A percentile compares a stretch with the other conserved stretches of the same genome.
These are phyloP conservation scores for Scheffersomyces stambukii DNA, from an alignment of 1,139 yeast genomes.

Conservation along the genomic window DNA sequence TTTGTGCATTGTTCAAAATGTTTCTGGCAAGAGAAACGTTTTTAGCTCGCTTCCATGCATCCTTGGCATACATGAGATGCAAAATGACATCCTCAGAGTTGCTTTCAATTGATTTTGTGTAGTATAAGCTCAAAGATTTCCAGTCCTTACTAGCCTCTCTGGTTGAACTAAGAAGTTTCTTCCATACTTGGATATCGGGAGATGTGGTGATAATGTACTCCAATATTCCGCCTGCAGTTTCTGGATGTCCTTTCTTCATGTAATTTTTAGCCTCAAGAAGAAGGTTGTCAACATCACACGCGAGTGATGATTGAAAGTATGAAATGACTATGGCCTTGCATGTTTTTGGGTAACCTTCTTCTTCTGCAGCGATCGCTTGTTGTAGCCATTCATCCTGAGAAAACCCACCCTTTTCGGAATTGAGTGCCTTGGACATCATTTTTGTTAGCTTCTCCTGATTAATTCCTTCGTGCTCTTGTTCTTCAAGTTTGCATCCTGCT, in stretches of 20 bases:
- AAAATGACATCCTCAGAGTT: slow-evolving; percentile 50
- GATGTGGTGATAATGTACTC: slow-evolving; percentile 54
- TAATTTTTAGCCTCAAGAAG: slow-evolving; percentile 35
- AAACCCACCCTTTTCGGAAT: slow-evolving; percentile 22
- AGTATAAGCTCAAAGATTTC: slow-evolving; percentile 44
- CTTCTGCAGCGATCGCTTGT: slow-evolving; percentile 35
- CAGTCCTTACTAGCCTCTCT: slow-evolving; percentile 22
- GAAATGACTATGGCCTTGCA: slow-evolving; percentile 35
- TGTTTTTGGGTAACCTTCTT: slow-evolving; percentile 31
- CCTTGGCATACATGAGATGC: slow-evolving; percentile 70
- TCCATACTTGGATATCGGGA: slow-evolving; percentile 52
- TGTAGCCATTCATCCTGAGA: slow-evolving; percentile 40
- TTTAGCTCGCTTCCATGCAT: slow-evolving; percentile 47
- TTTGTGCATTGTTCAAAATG: slow-evolving; percentile 26
- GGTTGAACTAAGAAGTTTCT: slow-evolving; percentile 43
- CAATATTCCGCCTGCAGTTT: slow-evolving; percentile 45
- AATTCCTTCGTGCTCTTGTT: slow-evolving; percentile 33
- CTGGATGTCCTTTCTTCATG: slow-evolving; percentile 19
- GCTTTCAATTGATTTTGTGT: slow-evolving; percentile 46
- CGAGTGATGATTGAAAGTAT: no score
- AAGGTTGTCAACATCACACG: slow-evolving; percentile 20
- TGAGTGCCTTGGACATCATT: slow-evolving; percentile 51
- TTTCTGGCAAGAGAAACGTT: slow-evolving; percentile 51
- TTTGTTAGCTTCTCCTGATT: slow-evolving; percentile 36
- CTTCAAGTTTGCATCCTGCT: slow-evolving; percentile 69